These are phyloP conservation scores for Termitomyces sp. DNA, from an alignment of 768 basidiomycete genomes.

Conservation along the genomic window DNA sequence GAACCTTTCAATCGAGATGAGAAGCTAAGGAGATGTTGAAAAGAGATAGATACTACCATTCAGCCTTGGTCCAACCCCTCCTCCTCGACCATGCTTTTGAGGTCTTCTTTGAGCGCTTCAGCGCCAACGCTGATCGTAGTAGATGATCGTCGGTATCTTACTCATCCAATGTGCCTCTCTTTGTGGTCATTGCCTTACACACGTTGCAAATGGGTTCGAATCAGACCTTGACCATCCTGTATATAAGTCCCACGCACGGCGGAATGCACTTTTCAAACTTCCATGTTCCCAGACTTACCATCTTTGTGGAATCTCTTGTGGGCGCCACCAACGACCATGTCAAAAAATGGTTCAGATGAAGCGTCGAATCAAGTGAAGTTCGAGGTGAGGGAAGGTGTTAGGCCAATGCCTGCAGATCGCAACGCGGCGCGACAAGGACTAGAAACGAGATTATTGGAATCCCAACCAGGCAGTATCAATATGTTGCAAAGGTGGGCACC, in stretches of 20 bases:
- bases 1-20: constrained; percentile 19
- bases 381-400: neutral
- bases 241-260: neutral
- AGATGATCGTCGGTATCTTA: too few species aligned
- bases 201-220: constrained; percentile 6
- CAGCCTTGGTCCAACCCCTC: constrained; percentile 43
- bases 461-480: too few species aligned
- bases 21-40: constrained; percentile 13
- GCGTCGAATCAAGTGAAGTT: neutral
- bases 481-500: too few species aligned
- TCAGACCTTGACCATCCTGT: constrained; percentile 1
- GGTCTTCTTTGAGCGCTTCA: too few species aligned
- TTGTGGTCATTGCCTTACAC: constrained; percentile 4
- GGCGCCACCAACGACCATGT: neutral
- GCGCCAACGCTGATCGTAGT: too few species aligned
- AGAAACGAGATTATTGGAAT: too few species aligned
- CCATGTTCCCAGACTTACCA: neutral
- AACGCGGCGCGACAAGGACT: too few species aligned
- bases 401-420: too few species aligned
- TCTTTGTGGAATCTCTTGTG: neutral
- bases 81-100: too few species aligned
- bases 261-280: neutral
- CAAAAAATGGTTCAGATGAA: neutral
- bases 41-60: constrained; percentile 30
- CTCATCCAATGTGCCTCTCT: too few species aligned